A percentile compares a stretch with the other conserved stretches of the same genome.
Evolutionary conservation across 2,329 filamentous ascomycete species (phyloP).

Genomic region (Verticillium tricorpus): DNA sequence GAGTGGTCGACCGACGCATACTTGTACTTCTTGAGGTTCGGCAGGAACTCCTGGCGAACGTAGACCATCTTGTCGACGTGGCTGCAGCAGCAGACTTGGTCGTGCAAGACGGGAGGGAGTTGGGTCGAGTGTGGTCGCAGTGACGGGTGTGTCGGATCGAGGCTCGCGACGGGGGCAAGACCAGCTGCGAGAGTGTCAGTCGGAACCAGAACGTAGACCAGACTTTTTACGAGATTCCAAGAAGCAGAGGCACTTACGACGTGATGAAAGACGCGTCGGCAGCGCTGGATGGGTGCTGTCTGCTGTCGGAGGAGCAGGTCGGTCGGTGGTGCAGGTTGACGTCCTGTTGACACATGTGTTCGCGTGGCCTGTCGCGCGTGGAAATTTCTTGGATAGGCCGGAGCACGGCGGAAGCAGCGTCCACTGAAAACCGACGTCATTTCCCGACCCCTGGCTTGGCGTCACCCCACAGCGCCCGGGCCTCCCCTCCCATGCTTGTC

Average conservation of each 20-base stretch:
- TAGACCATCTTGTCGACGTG: slow-evolving; percentile 69
- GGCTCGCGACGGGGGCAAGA: not conserved
- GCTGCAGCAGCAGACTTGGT: slow-evolving; percentile 1
- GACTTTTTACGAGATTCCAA: not conserved
- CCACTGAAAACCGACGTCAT: not conserved
- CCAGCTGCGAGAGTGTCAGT: not conserved
- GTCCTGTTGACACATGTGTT: not conserved
- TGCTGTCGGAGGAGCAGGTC: not conserved
- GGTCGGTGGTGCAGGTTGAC: not conserved
- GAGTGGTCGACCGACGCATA: slow-evolving; percentile 92
- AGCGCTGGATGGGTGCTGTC: not conserved
- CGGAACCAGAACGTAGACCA: too few species aligned
- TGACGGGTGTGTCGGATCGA: not conserved
- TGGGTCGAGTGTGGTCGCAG: not conserved
- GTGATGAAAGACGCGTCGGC: not conserved
- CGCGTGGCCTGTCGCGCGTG: not conserved
- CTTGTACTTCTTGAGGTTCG: slow-evolving; percentile 89
- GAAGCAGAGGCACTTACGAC: not conserved
- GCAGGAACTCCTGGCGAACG: slow-evolving; percentile 85
- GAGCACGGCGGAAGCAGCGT: not conserved
- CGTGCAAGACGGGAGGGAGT: not conserved
- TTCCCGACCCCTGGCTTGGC: not conserved
- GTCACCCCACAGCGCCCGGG: not conserved
- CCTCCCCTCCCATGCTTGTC: not conserved
- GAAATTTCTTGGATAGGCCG: not conserved